These are phyloP conservation scores for Sporobolomyces roseus DNA, from an alignment of 768 basidiomycete genomes.

Conservation along the genomic window DNA sequence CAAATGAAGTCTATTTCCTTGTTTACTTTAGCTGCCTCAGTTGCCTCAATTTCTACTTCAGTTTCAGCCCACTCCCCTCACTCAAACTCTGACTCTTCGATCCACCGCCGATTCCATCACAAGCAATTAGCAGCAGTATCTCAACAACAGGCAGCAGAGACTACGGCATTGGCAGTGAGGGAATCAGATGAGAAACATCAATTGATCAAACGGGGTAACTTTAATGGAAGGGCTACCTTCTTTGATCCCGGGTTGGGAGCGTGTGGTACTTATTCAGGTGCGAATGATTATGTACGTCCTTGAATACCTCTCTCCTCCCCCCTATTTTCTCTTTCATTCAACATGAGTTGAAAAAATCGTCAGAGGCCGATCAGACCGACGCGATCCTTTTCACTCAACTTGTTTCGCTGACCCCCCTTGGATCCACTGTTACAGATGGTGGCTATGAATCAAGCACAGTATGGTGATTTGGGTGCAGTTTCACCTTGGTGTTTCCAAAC, in stretches of 20 bases:
- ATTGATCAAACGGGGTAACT: constrained; percentile 28
- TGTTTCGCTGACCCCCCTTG: neutral
- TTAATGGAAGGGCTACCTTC: constrained; percentile 29
- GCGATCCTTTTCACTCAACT: too few relatives aligned
- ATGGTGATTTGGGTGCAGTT: constrained; percentile 37
- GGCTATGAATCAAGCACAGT: constrained; percentile 38
- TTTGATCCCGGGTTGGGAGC: constrained; percentile 34
- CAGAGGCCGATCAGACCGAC: too few relatives aligned
- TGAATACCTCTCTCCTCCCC: neutral
- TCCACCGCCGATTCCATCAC: constrained; percentile 17
- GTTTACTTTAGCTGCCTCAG: neutral
- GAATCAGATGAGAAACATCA: constrained; percentile 2
- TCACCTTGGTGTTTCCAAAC: constrained; percentile 51
- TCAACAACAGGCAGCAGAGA: neutral
- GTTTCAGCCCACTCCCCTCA: too few relatives aligned
- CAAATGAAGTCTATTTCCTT: constrained; percentile 17
- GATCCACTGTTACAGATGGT: constrained; percentile 32
- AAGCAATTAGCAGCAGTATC: constrained; percentile 4
- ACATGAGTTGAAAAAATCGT: constrained; percentile 1
- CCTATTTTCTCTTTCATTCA: neutral
- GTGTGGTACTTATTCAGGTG: constrained; percentile 22
- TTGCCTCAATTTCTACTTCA: too few relatives aligned
- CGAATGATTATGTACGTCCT: constrained; percentile 21
- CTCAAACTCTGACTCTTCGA: constrained; percentile 3
- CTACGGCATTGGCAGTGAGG: constrained; percentile 1